A percentile compares a stretch with the other conserved stretches of the same genome.
Conservation (phyloP, 2,329 filamentous ascomycete species). For the Aspergillus ruber region DNA sequence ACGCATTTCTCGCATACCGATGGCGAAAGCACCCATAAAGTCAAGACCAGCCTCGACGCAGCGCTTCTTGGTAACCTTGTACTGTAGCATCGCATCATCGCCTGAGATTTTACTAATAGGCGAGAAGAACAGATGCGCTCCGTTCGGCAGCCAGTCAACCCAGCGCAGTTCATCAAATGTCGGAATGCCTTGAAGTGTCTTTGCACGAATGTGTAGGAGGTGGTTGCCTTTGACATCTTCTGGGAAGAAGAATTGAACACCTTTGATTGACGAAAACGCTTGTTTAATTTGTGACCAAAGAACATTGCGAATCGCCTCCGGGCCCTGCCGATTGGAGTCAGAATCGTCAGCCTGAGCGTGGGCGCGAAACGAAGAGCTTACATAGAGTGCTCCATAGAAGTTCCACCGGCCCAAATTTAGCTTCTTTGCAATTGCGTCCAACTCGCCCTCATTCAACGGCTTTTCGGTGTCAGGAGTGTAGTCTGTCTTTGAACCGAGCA, state of each 20-base stretch:
- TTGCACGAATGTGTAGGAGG: constrained; percentile 22
- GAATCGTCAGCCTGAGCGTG: no score
- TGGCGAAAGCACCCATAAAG: constrained; percentile 46
- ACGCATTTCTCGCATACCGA: constrained; percentile 49
- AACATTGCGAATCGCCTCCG: constrained; percentile 23
- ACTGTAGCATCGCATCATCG: constrained; percentile 41
- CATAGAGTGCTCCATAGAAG: constrained; percentile 41
- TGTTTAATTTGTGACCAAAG: constrained; percentile 37
- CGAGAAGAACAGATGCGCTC: constrained; percentile 47
- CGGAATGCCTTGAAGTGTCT: constrained; percentile 20
- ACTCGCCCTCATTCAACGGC: constrained; percentile 33
- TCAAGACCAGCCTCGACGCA: constrained; percentile 44
- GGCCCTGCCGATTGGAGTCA: constrained; percentile 27
- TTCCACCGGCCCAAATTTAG: constrained; percentile 45
- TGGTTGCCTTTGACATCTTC: constrained; percentile 31
- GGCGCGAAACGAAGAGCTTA: no score
- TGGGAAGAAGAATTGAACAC: constrained; percentile 39
- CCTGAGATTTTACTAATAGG: constrained; percentile 47
- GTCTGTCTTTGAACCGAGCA: constrained; percentile 35
- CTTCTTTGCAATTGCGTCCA: constrained; percentile 36
- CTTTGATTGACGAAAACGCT: constrained; percentile 38
- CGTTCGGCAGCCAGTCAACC: constrained; percentile 50
- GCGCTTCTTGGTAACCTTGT: constrained; percentile 35
- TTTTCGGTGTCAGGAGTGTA: constrained; percentile 17
- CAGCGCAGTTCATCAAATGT: constrained; percentile 33